phyloP scores from a whole-genome alignment of 441 rosid genomes.

The Gossypium schwendimanii region DNA sequence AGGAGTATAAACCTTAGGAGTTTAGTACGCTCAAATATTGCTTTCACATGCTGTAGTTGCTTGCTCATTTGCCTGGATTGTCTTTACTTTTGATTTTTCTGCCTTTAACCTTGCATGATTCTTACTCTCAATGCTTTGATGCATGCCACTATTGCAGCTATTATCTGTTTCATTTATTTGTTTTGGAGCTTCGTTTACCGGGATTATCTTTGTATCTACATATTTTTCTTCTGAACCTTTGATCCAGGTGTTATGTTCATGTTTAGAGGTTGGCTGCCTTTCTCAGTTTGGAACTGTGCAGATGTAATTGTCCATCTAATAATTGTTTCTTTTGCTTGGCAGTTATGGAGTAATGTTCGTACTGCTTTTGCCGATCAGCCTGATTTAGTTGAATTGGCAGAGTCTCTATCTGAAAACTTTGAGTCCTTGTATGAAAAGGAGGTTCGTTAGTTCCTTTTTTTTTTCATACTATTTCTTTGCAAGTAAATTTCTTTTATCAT shows the following conservation, averaged over 20 bases:
- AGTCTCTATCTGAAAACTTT: slow-evolving; percentile 62
- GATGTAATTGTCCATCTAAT: slow-evolving; percentile 11
- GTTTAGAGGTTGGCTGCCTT: background rate
- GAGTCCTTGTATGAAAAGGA: slow-evolving; percentile 66
- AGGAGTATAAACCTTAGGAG: background rate
- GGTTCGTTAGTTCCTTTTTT: slow-evolving; percentile 36
- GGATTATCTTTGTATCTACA: slow-evolving; percentile 10
- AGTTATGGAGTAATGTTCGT: slow-evolving; percentile 79
- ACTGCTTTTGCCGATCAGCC: slow-evolving; percentile 63
- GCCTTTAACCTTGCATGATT: background rate
- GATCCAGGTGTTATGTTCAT: background rate
- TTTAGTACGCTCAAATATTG: background rate
- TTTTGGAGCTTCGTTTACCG: slow-evolving; percentile 5
- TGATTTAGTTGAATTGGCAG: slow-evolving; percentile 66
- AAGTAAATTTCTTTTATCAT: background rate
- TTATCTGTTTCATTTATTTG: background rate
- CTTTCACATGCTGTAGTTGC: slow-evolving; percentile 4
- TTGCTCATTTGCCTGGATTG: background rate
- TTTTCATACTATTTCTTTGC: slow-evolving; percentile 1
- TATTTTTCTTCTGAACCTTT: background rate
- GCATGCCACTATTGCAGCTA: slow-evolving; percentile 1
- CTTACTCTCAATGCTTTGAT: background rate
- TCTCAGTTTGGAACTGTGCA: background rate
- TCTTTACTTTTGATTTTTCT: background rate
- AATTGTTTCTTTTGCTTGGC: slow-evolving; percentile 37